Evolutionary conservation across 2,329 filamentous ascomycete genomes (phyloP).

Genomic region (Periglandula ipomoeae): DNA sequence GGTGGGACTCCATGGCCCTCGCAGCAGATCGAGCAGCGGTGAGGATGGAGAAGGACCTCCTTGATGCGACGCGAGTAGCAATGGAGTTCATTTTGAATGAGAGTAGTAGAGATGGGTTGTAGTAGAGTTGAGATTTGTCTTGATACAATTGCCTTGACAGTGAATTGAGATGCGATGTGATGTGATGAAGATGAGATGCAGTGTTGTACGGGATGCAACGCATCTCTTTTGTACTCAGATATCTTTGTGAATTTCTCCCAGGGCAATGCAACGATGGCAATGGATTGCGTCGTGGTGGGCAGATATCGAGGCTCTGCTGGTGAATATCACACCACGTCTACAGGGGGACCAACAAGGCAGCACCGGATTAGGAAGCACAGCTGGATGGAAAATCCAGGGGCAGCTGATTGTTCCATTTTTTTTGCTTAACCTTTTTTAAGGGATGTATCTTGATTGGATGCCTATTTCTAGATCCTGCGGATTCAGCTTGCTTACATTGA

Average conservation of each 20-base stretch:
- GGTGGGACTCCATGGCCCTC: slow-evolving; percentile 26
- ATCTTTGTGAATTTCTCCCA: neutral
- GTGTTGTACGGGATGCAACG: too few species aligned
- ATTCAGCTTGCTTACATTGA: neutral
- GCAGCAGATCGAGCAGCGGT: slow-evolving; percentile 22
- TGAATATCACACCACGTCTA: slow-evolving; percentile 6
- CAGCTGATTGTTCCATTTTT: neutral
- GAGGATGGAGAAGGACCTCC: slow-evolving; percentile 26
- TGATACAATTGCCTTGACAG: neutral
- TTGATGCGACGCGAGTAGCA: slow-evolving; percentile 19
- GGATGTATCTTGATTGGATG: neutral
- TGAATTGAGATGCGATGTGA: neutral
- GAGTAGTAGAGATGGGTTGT: neutral
- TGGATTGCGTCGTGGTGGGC: slow-evolving; percentile 4
- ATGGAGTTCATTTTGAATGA: slow-evolving; percentile 18
- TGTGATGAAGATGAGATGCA: neutral
- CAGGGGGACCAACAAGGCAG: neutral
- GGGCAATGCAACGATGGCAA: neutral
- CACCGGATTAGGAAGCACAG: neutral
- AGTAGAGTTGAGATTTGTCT: neutral
- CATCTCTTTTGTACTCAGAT: neutral
- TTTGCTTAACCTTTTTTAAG: too few species aligned
- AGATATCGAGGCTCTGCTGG: slow-evolving; percentile 1
- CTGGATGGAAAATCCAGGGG: too few species aligned
- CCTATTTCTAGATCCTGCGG: neutral